A percentile compares a stretch with the other conserved stretches of the same genome.
Evolutionary conservation across 2,329 filamentous ascomycete genomes (phyloP).

Genomic region (Colletotrichum coccodes): DNA sequence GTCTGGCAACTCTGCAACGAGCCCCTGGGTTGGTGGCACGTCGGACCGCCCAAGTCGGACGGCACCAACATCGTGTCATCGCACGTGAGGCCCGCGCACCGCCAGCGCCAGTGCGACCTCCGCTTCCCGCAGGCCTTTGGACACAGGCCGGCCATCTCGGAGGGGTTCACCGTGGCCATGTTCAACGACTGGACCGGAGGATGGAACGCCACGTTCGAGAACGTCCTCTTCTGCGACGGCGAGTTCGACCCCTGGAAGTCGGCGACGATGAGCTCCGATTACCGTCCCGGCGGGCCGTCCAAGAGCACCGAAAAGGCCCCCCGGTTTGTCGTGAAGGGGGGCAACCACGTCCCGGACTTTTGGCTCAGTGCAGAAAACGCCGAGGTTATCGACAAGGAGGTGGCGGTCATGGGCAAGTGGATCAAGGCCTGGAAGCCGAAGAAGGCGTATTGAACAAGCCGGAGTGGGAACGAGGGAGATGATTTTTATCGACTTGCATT

Average conservation of each 20-base stretch:
- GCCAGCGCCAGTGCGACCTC: slow-evolving; percentile 3
- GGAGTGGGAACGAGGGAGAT: neutral
- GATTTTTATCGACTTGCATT: neutral
- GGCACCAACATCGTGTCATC: slow-evolving; percentile 25
- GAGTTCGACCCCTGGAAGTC: slow-evolving; percentile 29
- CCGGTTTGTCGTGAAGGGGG: slow-evolving; percentile 20
- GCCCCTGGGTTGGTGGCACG: slow-evolving; percentile 26
- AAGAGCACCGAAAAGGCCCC: slow-evolving; percentile 17
- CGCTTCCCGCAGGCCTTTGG: slow-evolving; percentile 17
- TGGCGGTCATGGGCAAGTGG: slow-evolving; percentile 29
- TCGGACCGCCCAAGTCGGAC: slow-evolving; percentile 17
- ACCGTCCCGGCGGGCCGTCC: slow-evolving; percentile 19
- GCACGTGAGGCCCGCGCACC: slow-evolving; percentile 1
- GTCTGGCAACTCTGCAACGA: slow-evolving; percentile 31
- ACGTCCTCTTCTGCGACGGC: slow-evolving; percentile 29
- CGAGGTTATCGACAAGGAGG: slow-evolving; percentile 5
- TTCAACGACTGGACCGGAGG: slow-evolving; percentile 27
- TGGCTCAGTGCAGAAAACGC: neutral
- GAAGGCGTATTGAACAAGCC: neutral
- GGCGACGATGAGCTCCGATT: slow-evolving; percentile 24
- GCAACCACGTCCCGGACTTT: slow-evolving; percentile 17
- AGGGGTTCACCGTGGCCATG: slow-evolving; percentile 21
- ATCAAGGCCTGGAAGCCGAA: slow-evolving; percentile 28
- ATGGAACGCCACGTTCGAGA: slow-evolving; percentile 21
- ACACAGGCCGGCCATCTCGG: slow-evolving; percentile 8